Evolutionary conservation across 306 rosid species (phyloP).

Genomic region (Gastrolobium villosum): DNA sequence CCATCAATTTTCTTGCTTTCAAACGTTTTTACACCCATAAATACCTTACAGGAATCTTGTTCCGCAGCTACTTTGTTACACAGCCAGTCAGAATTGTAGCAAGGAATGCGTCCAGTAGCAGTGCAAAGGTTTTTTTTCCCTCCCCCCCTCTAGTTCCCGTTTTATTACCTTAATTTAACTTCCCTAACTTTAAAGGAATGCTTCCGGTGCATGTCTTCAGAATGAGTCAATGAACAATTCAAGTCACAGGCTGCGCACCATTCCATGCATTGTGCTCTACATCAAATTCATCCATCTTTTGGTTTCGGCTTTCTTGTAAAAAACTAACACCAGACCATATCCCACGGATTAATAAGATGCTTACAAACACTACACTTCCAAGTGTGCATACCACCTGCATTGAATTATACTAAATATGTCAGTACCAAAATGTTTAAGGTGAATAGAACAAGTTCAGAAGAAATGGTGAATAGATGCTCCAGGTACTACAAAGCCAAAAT

Average conservation of each 20-base stretch:
- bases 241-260: slow-evolving; percentile 66
- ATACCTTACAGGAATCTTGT: neutral
- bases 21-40: neutral
- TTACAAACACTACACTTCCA: slow-evolving; percentile 75
- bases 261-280: slow-evolving; percentile 66
- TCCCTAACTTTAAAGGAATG: neutral
- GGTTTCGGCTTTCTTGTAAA: slow-evolving; percentile 65
- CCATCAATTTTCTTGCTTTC: neutral
- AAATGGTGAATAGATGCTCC: slow-evolving; percentile 16
- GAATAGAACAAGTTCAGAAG: neutral
- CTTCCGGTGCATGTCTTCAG: neutral
- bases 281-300: slow-evolving; percentile 48
- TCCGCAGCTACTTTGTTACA: slow-evolving; percentile 29
- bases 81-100: slow-evolving; percentile 18
- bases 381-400: slow-evolving; percentile 81
- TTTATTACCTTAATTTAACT: slow-evolving; percentile 14
- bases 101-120: slow-evolving; percentile 24
- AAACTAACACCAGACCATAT: slow-evolving; percentile 73
- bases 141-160: too few species aligned
- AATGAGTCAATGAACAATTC: slow-evolving; percentile 21
- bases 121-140: too few species aligned
- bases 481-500: slow-evolving; percentile 2
- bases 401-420: slow-evolving; percentile 5
- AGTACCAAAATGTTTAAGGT: neutral
- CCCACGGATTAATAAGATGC: slow-evolving; percentile 82